Evolutionary conservation across 768 basidiomycete species (phyloP).

Genomic region (Exidia glandulosa): DNA sequence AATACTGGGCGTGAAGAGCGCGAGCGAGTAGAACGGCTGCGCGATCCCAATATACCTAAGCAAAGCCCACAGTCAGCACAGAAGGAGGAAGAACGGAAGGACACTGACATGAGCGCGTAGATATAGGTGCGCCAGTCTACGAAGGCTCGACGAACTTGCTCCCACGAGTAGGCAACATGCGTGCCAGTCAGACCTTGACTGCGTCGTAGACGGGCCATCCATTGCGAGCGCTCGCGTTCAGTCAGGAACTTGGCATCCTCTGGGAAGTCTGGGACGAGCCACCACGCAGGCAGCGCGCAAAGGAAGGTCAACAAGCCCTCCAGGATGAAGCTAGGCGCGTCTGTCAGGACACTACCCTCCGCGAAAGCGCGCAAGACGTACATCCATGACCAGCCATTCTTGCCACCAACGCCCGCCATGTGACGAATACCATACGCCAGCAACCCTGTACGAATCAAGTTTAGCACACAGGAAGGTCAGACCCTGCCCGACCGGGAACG

Average conservation of each 20-base stretch:
- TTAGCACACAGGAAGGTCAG: neutral
- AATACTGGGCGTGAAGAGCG: constrained; percentile 31
- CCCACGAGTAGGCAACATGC: constrained; percentile 19
- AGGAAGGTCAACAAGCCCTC: constrained; percentile 25
- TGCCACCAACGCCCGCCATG: constrained; percentile 15
- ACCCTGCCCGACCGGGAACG: neutral
- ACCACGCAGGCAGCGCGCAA: constrained; percentile 9
- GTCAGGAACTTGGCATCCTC: constrained; percentile 27
- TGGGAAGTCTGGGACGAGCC: constrained; percentile 30
- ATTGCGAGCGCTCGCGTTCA: constrained; percentile 20
- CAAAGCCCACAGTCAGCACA: neutral
- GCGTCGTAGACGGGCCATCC: constrained; percentile 20
- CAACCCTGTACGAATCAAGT: constrained; percentile 13
- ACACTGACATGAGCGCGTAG: constrained; percentile 9
- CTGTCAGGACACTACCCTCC: neutral
- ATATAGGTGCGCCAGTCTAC: constrained; percentile 16
- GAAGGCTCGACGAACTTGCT: constrained; percentile 15
- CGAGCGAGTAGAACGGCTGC: constrained; percentile 25
- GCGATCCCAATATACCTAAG: constrained; percentile 23
- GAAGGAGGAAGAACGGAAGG: neutral
- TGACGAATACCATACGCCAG: constrained; percentile 17
- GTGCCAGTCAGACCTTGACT: constrained; percentile 25
- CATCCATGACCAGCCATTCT: constrained; percentile 14
- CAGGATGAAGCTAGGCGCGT: constrained; percentile 9
- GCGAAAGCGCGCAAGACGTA: constrained; percentile 5